phyloP scores from a whole-genome alignment of 2,329 filamentous ascomycete genomes.

The Ceratocystis destructans region DNA sequence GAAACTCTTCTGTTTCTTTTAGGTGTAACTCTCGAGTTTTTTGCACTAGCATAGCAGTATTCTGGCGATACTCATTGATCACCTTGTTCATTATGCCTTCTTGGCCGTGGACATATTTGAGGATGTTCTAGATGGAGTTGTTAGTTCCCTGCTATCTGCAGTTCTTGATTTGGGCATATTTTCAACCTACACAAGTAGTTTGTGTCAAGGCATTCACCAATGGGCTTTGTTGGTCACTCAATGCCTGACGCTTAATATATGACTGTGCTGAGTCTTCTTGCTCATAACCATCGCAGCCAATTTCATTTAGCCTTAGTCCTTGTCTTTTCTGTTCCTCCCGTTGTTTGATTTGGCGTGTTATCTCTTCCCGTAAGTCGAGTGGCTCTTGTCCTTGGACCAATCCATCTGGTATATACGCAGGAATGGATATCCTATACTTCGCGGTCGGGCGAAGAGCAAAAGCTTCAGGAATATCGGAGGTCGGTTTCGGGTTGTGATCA shows the following conservation, averaged over 20 bases:
- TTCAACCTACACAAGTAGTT: slow-evolving; percentile 14
- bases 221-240: background rate
- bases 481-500: background rate
- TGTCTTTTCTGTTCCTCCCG: slow-evolving; percentile 8
- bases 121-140: slow-evolving; percentile 6
- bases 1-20: slow-evolving; percentile 4
- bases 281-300: background rate
- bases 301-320: background rate
- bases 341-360: slow-evolving; percentile 9
- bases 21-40: slow-evolving; percentile 9
- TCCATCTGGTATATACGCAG: background rate
- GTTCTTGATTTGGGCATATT: background rate
- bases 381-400: background rate
- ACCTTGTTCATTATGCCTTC: slow-evolving; percentile 8
- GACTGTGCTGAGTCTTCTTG: background rate
- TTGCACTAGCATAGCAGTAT: background rate
- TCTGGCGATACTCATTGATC: slow-evolving; percentile 11
- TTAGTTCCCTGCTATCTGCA: background rate
- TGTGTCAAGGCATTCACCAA: slow-evolving; percentile 7
- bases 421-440: background rate
- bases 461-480: background rate
- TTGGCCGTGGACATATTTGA: slow-evolving; percentile 14
- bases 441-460: background rate
- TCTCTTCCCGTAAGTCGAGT: background rate
- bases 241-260: background rate